phyloP scores from a whole-genome alignment of 441 rosid species.

The Arabidopsis hybrid region DNA sequence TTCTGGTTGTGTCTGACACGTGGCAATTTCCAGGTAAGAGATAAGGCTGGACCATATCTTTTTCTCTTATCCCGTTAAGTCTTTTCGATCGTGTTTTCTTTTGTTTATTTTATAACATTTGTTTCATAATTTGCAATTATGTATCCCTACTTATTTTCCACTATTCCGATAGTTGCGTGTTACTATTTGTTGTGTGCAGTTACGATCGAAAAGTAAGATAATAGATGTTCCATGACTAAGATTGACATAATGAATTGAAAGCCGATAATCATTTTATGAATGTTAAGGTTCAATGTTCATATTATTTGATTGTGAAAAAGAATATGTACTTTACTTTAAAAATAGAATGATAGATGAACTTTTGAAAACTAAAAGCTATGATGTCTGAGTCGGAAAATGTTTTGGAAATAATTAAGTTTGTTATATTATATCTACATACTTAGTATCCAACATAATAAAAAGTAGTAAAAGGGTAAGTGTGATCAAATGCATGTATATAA shows the following conservation, averaged over 20 bases:
- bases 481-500: not conserved
- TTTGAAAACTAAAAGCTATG: not conserved
- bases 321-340: not conserved
- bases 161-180: not conserved
- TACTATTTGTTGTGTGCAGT: not conserved
- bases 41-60: slow-evolving; percentile 49
- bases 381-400: not conserved
- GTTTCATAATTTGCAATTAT: slow-evolving; percentile 5
- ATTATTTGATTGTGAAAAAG: not conserved
- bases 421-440: not conserved
- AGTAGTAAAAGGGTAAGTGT: not conserved
- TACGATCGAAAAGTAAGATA: not conserved
- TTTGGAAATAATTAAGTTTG: not conserved
- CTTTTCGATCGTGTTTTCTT: slow-evolving; percentile 22
- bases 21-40: slow-evolving; percentile 37
- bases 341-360: too few species aligned
- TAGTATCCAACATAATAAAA: not conserved
- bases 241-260: not conserved
- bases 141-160: not conserved
- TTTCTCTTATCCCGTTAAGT: slow-evolving; percentile 45
- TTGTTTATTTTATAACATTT: not conserved
- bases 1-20: slow-evolving; percentile 41
- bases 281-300: not conserved
- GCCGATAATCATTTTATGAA: not conserved
- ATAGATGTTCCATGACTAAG: not conserved